Evolutionary conservation across 2,329 filamentous ascomycete species (phyloP).

Genomic region (Botryotinia globosa): DNA sequence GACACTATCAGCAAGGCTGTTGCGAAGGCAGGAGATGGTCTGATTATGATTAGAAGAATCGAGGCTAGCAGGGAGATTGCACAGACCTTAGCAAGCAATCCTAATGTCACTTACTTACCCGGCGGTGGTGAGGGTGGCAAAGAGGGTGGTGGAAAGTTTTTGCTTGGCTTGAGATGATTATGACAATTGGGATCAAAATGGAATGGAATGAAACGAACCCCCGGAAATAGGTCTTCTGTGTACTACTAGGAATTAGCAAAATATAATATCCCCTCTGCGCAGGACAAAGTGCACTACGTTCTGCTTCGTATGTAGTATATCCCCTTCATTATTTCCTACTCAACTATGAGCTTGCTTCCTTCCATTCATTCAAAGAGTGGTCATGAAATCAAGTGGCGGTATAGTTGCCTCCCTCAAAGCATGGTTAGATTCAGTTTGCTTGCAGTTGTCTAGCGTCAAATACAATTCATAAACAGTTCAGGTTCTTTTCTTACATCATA

Average conservation of each 20-base stretch:
- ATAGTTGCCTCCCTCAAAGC: background rate
- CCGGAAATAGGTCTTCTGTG: constrained; percentile 15
- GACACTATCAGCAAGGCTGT: constrained; percentile 95
- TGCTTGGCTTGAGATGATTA: constrained; percentile 59
- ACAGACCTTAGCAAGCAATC: constrained; percentile 81
- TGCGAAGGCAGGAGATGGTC: constrained; percentile 85
- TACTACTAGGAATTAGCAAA: constrained; percentile 21
- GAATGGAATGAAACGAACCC: constrained; percentile 10
- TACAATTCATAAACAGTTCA: background rate
- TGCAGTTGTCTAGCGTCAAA: background rate
- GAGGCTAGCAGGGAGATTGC: constrained; percentile 97
- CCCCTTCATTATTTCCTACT: background rate
- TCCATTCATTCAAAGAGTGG: background rate
- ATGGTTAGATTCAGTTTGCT: background rate
- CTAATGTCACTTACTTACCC: constrained; percentile 93
- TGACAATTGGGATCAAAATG: constrained; percentile 11
- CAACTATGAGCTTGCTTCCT: background rate
- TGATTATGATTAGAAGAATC: constrained; percentile 95
- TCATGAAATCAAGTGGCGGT: background rate
- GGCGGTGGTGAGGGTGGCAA: constrained; percentile 64
- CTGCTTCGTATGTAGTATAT: background rate
- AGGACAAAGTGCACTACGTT: background rate
- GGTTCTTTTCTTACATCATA: background rate
- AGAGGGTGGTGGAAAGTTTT: constrained; percentile 53
- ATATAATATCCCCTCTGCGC: constrained; percentile 20